Percentiles rank a stretch among this genome's conserved stretches.
Evolutionary conservation across 768 basidiomycete species (phyloP).

Genomic region (Tricholoma terreum): DNA sequence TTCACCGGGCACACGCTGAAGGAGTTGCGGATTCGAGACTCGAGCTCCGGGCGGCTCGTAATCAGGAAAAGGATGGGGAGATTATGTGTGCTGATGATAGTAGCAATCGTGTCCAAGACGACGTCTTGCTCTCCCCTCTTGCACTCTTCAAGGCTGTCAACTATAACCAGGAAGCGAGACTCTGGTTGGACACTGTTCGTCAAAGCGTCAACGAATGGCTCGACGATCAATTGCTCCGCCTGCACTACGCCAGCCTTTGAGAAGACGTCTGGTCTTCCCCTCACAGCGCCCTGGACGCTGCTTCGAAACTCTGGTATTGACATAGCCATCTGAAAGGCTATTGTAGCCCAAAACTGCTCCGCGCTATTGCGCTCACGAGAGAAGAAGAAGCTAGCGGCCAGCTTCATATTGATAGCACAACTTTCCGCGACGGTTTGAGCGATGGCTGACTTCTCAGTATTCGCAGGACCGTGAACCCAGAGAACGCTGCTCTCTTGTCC

Average conservation of each 20-base stretch:
- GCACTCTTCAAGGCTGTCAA: neutral
- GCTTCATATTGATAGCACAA: neutral
- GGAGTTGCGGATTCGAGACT: neutral
- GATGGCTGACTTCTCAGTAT: neutral
- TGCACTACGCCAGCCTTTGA: neutral
- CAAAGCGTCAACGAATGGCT: neutral
- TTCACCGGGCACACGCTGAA: neutral
- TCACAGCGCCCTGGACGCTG: neutral
- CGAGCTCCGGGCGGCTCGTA: neutral
- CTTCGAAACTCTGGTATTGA: neutral
- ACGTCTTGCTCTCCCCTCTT: neutral
- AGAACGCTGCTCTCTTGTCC: neutral
- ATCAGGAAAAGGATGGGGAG: neutral
- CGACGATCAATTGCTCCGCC: neutral
- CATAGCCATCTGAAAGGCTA: neutral
- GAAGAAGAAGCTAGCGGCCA: neutral
- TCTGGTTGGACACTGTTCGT: neutral
- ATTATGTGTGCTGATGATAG: neutral
- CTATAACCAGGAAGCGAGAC: neutral
- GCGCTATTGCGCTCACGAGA: neutral
- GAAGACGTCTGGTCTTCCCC: neutral
- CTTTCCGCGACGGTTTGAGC: neutral
- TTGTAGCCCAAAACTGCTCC: neutral
- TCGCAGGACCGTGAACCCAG: neutral
- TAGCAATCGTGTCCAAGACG: neutral